Conservation (phyloP, 169 alveolate genomes). For the Eimeria brunetti region DNA sequence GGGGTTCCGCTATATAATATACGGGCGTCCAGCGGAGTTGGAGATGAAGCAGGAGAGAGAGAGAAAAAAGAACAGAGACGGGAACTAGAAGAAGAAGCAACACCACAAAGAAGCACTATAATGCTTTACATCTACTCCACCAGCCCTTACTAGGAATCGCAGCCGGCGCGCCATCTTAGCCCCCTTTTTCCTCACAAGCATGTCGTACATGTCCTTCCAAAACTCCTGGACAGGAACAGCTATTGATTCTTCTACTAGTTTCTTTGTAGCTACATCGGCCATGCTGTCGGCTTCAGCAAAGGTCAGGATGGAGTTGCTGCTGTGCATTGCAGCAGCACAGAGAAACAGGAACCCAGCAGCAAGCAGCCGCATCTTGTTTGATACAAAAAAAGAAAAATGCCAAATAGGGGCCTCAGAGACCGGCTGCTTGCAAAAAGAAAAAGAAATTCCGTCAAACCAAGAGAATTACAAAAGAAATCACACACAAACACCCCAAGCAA, state of each 20-base stretch:
- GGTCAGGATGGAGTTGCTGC: no score
- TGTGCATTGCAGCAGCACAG: background rate
- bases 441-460: no score
- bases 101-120: background rate
- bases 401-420: no score
- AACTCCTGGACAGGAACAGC: background rate
- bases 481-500: no score
- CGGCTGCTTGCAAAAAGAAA: no score
- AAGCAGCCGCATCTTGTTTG: slow-evolving; percentile 10
- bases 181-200: background rate
- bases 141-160: background rate
- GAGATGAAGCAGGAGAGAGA: no score
- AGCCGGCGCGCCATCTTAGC: background rate
- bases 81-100: no score
- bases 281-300: background rate
- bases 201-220: background rate
- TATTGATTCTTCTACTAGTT: background rate
- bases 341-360: background rate
- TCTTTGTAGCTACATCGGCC: background rate
- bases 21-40: no score
- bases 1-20: no score
- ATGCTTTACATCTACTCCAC: no score
- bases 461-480: no score
- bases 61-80: no score
- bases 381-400: background rate